A percentile compares a stretch with the other conserved stretches of the same genome.
Conservation (phyloP, 495 filamentous ascomycete species). For the Margaritispora aquatica region DNA sequence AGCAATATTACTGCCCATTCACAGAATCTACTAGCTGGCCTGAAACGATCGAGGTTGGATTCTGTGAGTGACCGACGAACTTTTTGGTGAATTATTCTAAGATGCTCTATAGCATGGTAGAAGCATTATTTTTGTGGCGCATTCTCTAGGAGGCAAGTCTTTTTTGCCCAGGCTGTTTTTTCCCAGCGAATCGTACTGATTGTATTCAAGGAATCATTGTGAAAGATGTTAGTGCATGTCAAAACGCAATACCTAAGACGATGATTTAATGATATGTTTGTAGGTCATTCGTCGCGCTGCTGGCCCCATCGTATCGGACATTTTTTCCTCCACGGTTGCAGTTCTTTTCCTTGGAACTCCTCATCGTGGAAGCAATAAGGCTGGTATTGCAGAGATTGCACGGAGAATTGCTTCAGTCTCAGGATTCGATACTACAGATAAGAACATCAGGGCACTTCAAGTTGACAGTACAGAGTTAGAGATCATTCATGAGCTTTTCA, state of each 20-base stretch:
- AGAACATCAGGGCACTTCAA: conserved; percentile 6
- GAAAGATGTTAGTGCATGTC: conserved; percentile 12
- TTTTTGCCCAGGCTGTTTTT: background rate
- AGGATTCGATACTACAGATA: conserved; percentile 8
- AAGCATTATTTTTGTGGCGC: conserved; percentile 16
- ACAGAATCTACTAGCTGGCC: conserved; percentile 29
- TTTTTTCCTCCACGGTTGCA: conserved; percentile 10
- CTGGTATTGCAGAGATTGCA: conserved; percentile 5
- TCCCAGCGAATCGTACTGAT: background rate
- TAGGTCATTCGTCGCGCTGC: conserved; percentile 10
- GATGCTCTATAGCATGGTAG: background rate
- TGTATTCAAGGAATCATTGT: conserved; percentile 17
- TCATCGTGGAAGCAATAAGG: conserved; percentile 13
- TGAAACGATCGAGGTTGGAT: background rate
- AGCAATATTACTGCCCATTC: conserved; percentile 32
- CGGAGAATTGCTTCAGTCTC: conserved; percentile 8
- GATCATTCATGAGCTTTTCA: conserved; percentile 7
- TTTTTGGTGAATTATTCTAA: background rate
- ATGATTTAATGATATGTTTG: background rate
- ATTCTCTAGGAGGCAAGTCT: conserved; percentile 20
- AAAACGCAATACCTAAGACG: background rate
- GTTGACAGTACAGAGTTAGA: conserved; percentile 14
- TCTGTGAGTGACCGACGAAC: background rate
- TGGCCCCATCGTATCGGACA: background rate
- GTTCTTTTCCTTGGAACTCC: conserved; percentile 21